Percentiles rank a stretch among this genome's conserved stretches.
These are phyloP conservation scores for Barnettozyma botsteinii DNA, from an alignment of 805 yeast species.

Conservation along the genomic window DNA sequence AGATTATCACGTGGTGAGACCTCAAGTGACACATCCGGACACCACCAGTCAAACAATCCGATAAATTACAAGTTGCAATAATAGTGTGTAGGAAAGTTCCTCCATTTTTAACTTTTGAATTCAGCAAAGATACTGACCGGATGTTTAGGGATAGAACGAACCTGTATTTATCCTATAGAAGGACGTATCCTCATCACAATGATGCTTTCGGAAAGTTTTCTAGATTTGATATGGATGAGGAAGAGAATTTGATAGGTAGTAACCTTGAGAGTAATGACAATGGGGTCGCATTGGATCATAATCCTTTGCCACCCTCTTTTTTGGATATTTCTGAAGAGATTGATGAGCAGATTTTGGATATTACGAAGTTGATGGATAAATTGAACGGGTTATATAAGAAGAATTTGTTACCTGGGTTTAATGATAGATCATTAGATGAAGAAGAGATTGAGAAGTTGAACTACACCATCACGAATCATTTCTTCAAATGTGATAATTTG, in stretches of 20 bases:
- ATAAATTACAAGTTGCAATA: no score
- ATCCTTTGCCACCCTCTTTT: slow-evolving; percentile 70
- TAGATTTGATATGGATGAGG: slow-evolving; percentile 26
- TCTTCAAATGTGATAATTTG: slow-evolving; percentile 72
- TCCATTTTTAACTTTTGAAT: no score
- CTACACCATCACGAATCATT: slow-evolving; percentile 62
- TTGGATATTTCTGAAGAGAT: slow-evolving; percentile 68
- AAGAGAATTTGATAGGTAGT: slow-evolving; percentile 26
- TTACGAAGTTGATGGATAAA: slow-evolving; percentile 49
- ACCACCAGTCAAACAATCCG: no score
- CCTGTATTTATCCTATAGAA: slow-evolving; percentile 77
- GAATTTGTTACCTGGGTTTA: slow-evolving; percentile 81
- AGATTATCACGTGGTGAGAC: no score
- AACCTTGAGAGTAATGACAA: slow-evolving; percentile 14
- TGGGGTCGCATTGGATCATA: slow-evolving; percentile 46
- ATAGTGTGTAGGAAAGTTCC: no score
- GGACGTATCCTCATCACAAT: slow-evolving; percentile 73
- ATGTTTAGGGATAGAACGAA: slow-evolving; percentile 97
- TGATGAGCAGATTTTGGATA: slow-evolving; percentile 51
- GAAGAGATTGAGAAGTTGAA: slow-evolving; percentile 74
- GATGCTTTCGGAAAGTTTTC: slow-evolving; percentile 13
- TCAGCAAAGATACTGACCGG: neutral
- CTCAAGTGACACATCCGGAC: no score
- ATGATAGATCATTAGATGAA: slow-evolving; percentile 73
- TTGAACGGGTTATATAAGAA: slow-evolving; percentile 70